These are phyloP conservation scores for Amphicarpaea edgeworthii DNA, from an alignment of 306 rosid genomes.

Conservation along the genomic window DNA sequence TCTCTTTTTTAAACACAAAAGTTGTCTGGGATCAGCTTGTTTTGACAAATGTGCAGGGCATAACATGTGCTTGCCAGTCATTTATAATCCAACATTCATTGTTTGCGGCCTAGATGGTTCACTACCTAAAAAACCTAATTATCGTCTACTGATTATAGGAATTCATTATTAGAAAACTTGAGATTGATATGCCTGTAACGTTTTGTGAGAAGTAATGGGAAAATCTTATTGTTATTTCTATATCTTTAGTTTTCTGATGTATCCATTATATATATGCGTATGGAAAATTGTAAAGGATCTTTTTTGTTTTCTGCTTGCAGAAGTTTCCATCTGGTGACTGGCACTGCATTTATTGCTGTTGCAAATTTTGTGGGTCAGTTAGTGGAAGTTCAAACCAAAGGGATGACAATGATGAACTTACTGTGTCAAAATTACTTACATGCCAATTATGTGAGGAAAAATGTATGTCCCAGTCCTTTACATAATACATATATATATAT, in stretches of 20 bases:
- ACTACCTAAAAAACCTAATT: slow-evolving; percentile 19
- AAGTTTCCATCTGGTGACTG: slow-evolving; percentile 92
- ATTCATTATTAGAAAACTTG: slow-evolving; percentile 22
- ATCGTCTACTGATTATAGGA: slow-evolving; percentile 25
- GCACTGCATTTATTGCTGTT: slow-evolving; percentile 90
- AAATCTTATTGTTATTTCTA: slow-evolving; percentile 28
- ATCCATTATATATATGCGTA: slow-evolving; percentile 20
- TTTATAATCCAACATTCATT: slow-evolving; percentile 22
- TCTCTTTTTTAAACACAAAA: background rate
- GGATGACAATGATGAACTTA: slow-evolving; percentile 47
- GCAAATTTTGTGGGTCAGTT: slow-evolving; percentile 86
- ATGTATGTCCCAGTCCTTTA: slow-evolving; percentile 70
- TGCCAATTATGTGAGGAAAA: slow-evolving; percentile 82
- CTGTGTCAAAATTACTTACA: slow-evolving; percentile 50
- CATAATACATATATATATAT: slow-evolving; percentile 16
- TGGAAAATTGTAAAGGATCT: slow-evolving; percentile 35
- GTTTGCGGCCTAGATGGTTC: slow-evolving; percentile 11
- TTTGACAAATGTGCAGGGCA: slow-evolving; percentile 18
- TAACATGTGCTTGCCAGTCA: slow-evolving; percentile 15
- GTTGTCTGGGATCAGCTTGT: background rate
- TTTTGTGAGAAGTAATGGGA: slow-evolving; percentile 39
- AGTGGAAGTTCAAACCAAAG: slow-evolving; percentile 48
- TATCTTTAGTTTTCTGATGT: slow-evolving; percentile 30
- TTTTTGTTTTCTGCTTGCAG: slow-evolving; percentile 61
- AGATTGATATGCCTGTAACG: slow-evolving; percentile 29